Conservation (phyloP, 345 rosid genomes). For the Gossypium rotundifolium region DNA sequence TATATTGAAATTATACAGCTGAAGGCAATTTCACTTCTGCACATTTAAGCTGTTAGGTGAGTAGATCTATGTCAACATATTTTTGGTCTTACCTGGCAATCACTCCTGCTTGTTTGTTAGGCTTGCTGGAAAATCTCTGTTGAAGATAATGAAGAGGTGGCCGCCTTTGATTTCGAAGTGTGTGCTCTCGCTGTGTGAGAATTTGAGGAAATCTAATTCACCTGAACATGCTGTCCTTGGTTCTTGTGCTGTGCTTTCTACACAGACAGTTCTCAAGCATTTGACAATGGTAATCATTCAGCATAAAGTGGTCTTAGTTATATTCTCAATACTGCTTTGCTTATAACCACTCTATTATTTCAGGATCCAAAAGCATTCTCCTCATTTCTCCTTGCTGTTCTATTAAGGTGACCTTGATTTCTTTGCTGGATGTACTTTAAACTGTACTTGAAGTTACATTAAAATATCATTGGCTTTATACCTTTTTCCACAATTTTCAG, state of each 20-base stretch:
- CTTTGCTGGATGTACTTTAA: conserved; percentile 1
- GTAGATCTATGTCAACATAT: not conserved
- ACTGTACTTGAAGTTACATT: not conserved
- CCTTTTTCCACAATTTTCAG: conserved; percentile 35
- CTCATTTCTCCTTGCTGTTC: conserved; percentile 75
- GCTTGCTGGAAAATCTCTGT: conserved; percentile 87
- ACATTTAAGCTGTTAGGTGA: not conserved
- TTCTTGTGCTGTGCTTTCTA: conserved; percentile 84
- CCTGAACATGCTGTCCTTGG: conserved; percentile 83
- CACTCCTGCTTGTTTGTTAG: conserved; percentile 42
- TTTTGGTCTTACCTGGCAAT: conserved; percentile 8
- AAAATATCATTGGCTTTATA: not conserved
- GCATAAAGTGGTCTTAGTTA: conserved; percentile 17
- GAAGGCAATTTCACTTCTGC: not conserved
- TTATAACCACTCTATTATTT: conserved; percentile 31
- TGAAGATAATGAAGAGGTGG: conserved; percentile 95
- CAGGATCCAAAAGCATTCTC: conserved; percentile 84
- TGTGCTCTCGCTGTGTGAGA: conserved; percentile 60
- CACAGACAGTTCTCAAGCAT: conserved; percentile 93
- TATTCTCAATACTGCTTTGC: conserved; percentile 19
- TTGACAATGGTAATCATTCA: conserved; percentile 62
- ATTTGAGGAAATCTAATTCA: conserved; percentile 52
- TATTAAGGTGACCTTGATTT: conserved; percentile 59
- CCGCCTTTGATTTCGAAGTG: conserved; percentile 83
- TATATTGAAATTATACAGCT: not conserved